Evolutionary conservation across 352 stramenopile genomes (phyloP), one percentile per base, ranked within the genome.

Genomic region (Thalassiosira allenii): DNA sequence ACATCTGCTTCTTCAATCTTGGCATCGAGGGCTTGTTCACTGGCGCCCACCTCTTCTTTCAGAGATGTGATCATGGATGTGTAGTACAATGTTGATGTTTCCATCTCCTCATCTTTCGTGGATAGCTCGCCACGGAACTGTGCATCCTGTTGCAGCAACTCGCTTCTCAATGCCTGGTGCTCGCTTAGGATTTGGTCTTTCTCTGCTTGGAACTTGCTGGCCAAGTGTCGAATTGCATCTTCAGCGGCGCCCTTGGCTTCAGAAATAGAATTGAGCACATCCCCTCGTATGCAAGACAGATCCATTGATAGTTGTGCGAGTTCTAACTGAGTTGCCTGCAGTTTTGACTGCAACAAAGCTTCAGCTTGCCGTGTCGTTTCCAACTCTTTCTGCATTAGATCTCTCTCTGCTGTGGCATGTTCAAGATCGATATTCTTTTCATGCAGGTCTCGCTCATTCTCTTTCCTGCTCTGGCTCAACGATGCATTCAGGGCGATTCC

Each of bases 301-400:
- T 80, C 56, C 5, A 43, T 70, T 12, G 68, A 79, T 64, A 80
- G 43, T 37, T 76, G 69, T 14, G 25, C 34, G 9, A 80, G 43
- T 57, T 79, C 62, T 3, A 68, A 56, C 27, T 66, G 53, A 62
- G 43, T 62, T 32, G 49, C 47, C 9, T 76, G 61, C 2, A 84
- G 62, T 40, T 71, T 75, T 51, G 69, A 66, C 62, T 44, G 69
- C 25, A 79, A 53, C 40, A 23, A 44, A 2, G 40, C 32, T 47
- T 72, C 30, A 37, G 58, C 61, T 56, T 63, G 22, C 40, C 68
- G 59, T 25, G 34, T 27, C 29, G 58, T 32, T 37, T 70, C 49
- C n/a, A 76, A 17, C 20, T 53, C 63, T 57, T 44, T 73, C n/a
- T n/a, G n/a, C n/a, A n/a, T n/a, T n/a, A n/a, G 1, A 29, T 33